Percentiles rank a stretch among this genome's conserved stretches.
These are phyloP conservation scores for Viola odorata DNA, from an alignment of 345 rosid genomes.

Conservation along the genomic window DNA sequence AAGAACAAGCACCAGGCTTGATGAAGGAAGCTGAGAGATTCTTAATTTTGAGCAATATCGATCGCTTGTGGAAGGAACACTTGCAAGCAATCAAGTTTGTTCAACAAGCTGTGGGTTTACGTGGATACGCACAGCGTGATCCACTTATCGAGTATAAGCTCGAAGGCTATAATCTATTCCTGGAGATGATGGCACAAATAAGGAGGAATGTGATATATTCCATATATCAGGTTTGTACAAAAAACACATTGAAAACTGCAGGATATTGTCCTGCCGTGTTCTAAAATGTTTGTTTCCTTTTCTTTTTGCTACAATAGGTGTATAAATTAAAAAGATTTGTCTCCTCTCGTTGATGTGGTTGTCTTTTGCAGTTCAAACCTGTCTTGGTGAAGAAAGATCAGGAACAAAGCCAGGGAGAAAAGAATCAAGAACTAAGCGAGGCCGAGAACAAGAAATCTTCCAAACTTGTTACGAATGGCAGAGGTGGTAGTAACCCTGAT, in stretches of 20 bases:
- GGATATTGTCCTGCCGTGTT: neutral
- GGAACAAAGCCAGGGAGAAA: too few species aligned
- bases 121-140: constrained; percentile 97
- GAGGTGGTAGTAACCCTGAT: constrained; percentile 29
- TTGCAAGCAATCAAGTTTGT: constrained; percentile 91
- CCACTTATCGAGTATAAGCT: constrained; percentile 95
- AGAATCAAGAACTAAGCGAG: constrained; percentile 40
- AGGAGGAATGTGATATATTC: constrained; percentile 93
- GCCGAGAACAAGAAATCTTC: constrained; percentile 37
- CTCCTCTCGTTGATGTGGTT: neutral
- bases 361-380: constrained; percentile 65
- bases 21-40: constrained; percentile 93
- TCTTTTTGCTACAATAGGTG: neutral
- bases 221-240: constrained; percentile 68
- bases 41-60: constrained; percentile 83
- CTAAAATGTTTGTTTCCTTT: neutral
- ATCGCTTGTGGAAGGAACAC: constrained; percentile 96
- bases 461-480: constrained; percentile 44
- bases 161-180: constrained; percentile 91
- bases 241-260: neutral
- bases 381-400: constrained; percentile 72
- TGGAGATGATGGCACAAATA: constrained; percentile 98
- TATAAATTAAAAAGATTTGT: neutral
- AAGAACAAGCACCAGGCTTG: constrained; percentile 78
- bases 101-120: constrained; percentile 92